A percentile compares a stretch with the other conserved stretches of the same genome.
Evolutionary conservation across 768 basidiomycete genomes (phyloP).

Genomic region (Serendipita vermifera): DNA sequence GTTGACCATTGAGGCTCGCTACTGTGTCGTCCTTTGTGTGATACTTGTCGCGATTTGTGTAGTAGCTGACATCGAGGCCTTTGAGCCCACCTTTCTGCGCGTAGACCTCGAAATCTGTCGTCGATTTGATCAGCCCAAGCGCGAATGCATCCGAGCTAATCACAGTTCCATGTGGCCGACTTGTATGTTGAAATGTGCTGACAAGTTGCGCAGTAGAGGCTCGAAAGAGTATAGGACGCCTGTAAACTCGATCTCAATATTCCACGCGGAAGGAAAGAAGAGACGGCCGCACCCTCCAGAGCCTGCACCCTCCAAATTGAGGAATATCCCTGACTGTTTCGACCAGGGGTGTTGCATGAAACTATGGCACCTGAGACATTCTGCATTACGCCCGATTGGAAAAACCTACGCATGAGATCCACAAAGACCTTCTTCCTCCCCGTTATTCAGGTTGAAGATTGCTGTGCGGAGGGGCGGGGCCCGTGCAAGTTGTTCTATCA

Average conservation of each 20-base stretch:
- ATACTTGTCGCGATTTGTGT: conserved; percentile 57
- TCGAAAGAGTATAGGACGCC: conserved; percentile 66
- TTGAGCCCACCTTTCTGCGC: conserved; percentile 36
- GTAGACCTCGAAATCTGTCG: conserved; percentile 66
- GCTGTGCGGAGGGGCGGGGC: conserved; percentile 46
- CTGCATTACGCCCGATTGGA: conserved; percentile 9
- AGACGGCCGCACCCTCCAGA: conserved; percentile 47
- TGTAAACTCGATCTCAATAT: conserved; percentile 20
- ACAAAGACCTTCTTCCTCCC: conserved; percentile 64
- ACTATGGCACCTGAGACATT: conserved; percentile 23
- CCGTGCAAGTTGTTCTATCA: conserved; percentile 39
- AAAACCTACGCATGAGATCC: conserved; percentile 50
- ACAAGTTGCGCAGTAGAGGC: conserved; percentile 48
- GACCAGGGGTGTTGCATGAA: conserved; percentile 69
- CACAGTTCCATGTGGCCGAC: conserved; percentile 61
- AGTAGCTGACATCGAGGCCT: conserved; percentile 71
- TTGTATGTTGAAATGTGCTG: conserved; percentile 39
- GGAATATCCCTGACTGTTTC: conserved; percentile 47
- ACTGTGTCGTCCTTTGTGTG: conserved; percentile 66
- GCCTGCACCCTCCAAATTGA: conserved; percentile 75
- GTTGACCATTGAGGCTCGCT: conserved; percentile 40
- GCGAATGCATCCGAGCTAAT: conserved; percentile 57
- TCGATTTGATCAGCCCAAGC: conserved; percentile 49
- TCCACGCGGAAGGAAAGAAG: neutral
- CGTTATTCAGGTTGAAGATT: conserved; percentile 77